Conservation (phyloP, 306 rosid genomes). For the Trifolium fragiferum region DNA sequence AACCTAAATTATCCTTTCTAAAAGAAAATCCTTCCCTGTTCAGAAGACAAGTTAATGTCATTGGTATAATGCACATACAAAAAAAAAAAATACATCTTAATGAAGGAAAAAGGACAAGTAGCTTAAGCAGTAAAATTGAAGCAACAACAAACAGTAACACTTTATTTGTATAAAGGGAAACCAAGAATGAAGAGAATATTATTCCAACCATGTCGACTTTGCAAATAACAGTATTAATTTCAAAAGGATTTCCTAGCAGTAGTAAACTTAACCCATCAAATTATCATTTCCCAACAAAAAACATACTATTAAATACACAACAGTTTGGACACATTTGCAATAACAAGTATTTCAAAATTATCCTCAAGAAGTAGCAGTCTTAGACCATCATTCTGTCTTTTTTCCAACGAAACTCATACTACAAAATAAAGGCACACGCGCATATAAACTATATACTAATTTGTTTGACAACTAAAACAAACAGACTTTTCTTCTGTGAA, state of each 20-base stretch:
- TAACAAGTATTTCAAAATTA: conserved; percentile 28
- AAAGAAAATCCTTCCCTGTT: conserved; percentile 85
- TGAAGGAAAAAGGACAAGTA: neutral
- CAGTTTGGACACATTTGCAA: conserved; percentile 14
- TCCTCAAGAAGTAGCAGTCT: conserved; percentile 15
- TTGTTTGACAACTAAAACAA: conserved; percentile 19
- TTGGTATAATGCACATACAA: conserved; percentile 22
- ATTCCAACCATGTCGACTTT: conserved; percentile 26
- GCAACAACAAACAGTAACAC: conserved; percentile 26
- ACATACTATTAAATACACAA: conserved; percentile 16
- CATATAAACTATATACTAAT: neutral
- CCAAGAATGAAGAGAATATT: conserved; percentile 10
- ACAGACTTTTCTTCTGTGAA: neutral
- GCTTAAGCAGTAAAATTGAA: conserved; percentile 32
- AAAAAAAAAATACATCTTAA: conserved; percentile 28
- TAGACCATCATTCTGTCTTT: conserved; percentile 12
- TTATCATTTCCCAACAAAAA: conserved; percentile 28
- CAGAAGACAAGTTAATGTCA: conserved; percentile 42
- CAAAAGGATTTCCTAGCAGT: conserved; percentile 23
- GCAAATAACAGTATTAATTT: conserved; percentile 14
- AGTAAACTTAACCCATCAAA: conserved; percentile 11
- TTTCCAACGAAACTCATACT: conserved; percentile 29
- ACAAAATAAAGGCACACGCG: neutral
- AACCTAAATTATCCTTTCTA: conserved; percentile 61
- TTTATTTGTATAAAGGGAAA: conserved; percentile 31